Percentiles rank a stretch among this genome's conserved stretches.
Evolutionary conservation across 2,329 filamentous ascomycete genomes (phyloP).

Genomic region (Aspergillus glaucus): DNA sequence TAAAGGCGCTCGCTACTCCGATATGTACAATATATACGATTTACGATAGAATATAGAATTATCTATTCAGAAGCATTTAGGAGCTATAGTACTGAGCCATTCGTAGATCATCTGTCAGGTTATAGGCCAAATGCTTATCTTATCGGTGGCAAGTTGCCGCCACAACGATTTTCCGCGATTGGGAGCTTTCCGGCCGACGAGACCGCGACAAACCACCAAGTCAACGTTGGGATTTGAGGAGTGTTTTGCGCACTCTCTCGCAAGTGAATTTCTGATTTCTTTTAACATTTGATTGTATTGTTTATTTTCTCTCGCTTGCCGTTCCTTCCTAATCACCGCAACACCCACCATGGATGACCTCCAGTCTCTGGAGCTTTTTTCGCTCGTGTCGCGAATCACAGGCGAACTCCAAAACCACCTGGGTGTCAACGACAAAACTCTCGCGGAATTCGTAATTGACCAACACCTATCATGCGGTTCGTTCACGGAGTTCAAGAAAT

Average conservation of each 20-base stretch:
- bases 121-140: conserved; percentile 23
- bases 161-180: conserved; percentile 32
- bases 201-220: conserved; percentile 6
- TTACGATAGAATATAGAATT: too few relatives aligned
- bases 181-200: conserved; percentile 12
- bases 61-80: too few relatives aligned
- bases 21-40: too few relatives aligned
- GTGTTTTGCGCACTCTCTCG: conserved; percentile 18
- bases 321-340: conserved; percentile 1
- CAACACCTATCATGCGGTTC: conserved; percentile 71
- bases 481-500: conserved; percentile 66
- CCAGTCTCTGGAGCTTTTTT: conserved; percentile 82
- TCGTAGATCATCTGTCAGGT: too few relatives aligned
- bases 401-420: conserved; percentile 93
- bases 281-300: not conserved
- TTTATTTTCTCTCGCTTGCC: not conserved
- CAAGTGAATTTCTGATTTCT: not conserved
- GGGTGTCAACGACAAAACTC: conserved; percentile 84
- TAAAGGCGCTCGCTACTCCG: too few relatives aligned
- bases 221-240: conserved; percentile 10
- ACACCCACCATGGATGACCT: conserved; percentile 71
- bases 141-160: conserved; percentile 28
- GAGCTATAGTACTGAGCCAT: too few relatives aligned
- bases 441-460: conserved; percentile 93
- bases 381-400: conserved; percentile 88